Evolutionary conservation across 1,139 yeast genomes (phyloP).

Genomic region (Taiozyma sp.): DNA sequence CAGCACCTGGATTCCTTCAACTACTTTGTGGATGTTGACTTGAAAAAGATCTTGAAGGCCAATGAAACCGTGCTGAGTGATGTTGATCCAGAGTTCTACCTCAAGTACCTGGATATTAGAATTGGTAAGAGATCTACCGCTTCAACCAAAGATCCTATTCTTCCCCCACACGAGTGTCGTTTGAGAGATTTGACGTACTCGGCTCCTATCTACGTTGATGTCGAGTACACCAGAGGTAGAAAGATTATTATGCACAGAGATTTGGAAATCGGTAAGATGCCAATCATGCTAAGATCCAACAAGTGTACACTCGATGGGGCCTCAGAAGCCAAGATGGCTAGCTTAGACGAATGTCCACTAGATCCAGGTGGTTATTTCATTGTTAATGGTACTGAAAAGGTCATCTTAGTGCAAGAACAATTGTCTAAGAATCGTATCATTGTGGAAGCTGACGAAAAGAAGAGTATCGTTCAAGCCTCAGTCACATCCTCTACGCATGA

Average conservation of each 20-base stretch:
- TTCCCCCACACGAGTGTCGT: constrained; percentile 96
- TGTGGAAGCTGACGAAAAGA: constrained; percentile 95
- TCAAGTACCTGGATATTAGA: constrained; percentile 87
- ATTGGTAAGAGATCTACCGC: constrained; percentile 70
- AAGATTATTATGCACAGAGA: constrained; percentile 87
- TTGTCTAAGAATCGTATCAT: constrained; percentile 94
- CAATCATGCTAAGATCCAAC: constrained; percentile 91
- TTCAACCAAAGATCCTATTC: constrained; percentile 37
- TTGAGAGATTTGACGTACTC: constrained; percentile 92
- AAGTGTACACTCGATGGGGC: constrained; percentile 84
- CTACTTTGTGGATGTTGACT: constrained; percentile 89
- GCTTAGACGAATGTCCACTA: constrained; percentile 87
- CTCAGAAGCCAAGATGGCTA: constrained; percentile 80
- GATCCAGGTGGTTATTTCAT: constrained; percentile 99
- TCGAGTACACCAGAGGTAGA: constrained; percentile 92
- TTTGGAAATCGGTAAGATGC: constrained; percentile 96
- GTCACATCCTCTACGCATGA: constrained; percentile 98
- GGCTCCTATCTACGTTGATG: constrained; percentile 95
- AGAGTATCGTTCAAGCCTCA: constrained; percentile 92
- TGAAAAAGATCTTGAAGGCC: constrained; percentile 88
- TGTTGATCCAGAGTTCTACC: constrained; percentile 94
- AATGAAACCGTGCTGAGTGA: constrained; percentile 87
- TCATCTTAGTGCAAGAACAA: constrained; percentile 94
- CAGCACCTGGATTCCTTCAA: constrained; percentile 97
- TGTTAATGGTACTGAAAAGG: constrained; percentile 98